Percentiles rank a stretch among this genome's conserved stretches.
Evolutionary conservation across 2,329 filamentous ascomycete genomes (phyloP).

Genomic region (Coniella vitis): DNA sequence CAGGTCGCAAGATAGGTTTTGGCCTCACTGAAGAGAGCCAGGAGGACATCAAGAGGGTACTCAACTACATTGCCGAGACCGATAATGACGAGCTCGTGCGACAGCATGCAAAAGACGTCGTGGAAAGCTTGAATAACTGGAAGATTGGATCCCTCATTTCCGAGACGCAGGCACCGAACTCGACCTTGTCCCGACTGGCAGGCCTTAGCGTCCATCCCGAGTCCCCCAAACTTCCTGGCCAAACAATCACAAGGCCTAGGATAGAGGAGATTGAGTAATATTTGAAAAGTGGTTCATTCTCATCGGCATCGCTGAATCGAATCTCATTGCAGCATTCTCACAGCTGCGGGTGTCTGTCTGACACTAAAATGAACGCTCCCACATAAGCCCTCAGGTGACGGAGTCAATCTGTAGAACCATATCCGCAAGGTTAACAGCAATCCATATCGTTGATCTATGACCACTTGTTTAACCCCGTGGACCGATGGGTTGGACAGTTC

Average conservation of each 20-base stretch:
- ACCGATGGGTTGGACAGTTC: no score
- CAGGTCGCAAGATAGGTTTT: slow-evolving; percentile 41
- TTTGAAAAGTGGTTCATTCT: not conserved
- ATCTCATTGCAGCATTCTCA: no score
- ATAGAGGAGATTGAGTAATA: slow-evolving; percentile 56
- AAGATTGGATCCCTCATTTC: slow-evolving; percentile 32
- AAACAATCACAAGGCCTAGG: slow-evolving; percentile 27
- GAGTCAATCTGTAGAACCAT: no score
- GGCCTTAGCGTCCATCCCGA: slow-evolving; percentile 36
- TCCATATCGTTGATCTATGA: no score
- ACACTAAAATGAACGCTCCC: no score
- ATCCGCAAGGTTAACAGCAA: no score
- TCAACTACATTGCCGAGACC: slow-evolving; percentile 57
- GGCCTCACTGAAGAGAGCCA: slow-evolving; percentile 49
- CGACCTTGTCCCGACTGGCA: slow-evolving; percentile 28
- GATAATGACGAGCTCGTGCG: slow-evolving; percentile 64
- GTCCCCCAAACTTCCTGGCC: slow-evolving; percentile 3
- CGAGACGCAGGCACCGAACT: slow-evolving; percentile 1
- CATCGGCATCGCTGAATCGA: no score
- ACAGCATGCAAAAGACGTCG: slow-evolving; percentile 59
- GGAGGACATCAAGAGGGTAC: slow-evolving; percentile 53
- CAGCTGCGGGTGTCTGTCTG: no score
- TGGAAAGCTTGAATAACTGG: slow-evolving; percentile 60
- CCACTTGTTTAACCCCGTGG: no score
- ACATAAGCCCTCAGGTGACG: not conserved